Evolutionary conservation across 345 rosid genomes (phyloP).

Genomic region (Brassica napus): Da-Ae NC_063447.1:39233001-39233500

Average conservation of each 20-base stretch:
- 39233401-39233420: not conserved
- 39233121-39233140: too few species aligned
- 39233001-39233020: too few species aligned
- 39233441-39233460: not conserved
- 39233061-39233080: too few species aligned
- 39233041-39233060: too few species aligned
- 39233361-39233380: not conserved
- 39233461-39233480: not conserved
- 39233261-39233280: not conserved
- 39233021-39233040: too few species aligned
- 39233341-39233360: not conserved
- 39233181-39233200: not conserved
- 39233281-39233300: not conserved
- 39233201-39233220: not conserved
- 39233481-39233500: not conserved
- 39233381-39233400: not conserved
- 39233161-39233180: not conserved
- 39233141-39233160: too few species aligned
- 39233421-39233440: not conserved
- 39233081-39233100: too few species aligned
- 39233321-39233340: not conserved
- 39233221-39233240: not conserved
- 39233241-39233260: not conserved
- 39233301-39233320: not conserved
- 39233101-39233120: too few species aligned